These are phyloP conservation scores for Phytophthora vignae DNA, from an alignment of 352 stramenopile genomes.

Conservation along the genomic window DNA sequence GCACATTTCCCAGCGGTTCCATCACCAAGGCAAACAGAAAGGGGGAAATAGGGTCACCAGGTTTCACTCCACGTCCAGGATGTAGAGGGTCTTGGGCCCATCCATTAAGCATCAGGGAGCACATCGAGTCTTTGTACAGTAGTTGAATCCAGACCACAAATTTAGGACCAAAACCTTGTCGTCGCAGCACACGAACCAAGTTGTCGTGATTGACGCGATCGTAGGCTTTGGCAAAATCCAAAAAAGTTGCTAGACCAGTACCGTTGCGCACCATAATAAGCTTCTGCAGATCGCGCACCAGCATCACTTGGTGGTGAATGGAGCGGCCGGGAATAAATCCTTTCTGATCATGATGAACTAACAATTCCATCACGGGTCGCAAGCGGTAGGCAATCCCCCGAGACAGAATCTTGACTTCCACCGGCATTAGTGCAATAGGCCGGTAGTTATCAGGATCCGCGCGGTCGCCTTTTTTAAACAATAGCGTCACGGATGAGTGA, in stretches of 20 bases:
- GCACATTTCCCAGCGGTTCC: background rate
- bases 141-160: too few relatives aligned
- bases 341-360: slow-evolving; percentile 15
- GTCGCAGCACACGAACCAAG: too few relatives aligned
- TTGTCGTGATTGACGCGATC: too few relatives aligned
- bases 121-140: too few relatives aligned
- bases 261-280: too few relatives aligned
- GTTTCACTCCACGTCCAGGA: background rate
- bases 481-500: slow-evolving; percentile 5
- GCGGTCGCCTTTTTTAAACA: slow-evolving; percentile 15
- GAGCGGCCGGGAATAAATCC: slow-evolving; percentile 3
- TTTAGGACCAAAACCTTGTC: too few relatives aligned
- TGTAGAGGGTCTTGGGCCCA: background rate
- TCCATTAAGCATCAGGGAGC: too few relatives aligned
- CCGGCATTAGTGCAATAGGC: slow-evolving; percentile 13
- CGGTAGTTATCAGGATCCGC: slow-evolving; percentile 4
- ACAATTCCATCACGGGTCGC: background rate
- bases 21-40: slow-evolving; percentile 9
- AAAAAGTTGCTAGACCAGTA: too few relatives aligned
- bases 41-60: background rate
- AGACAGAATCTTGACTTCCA: slow-evolving; percentile 17
- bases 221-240: too few relatives aligned
- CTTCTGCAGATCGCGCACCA: background rate
- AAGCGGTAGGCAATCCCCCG: background rate
- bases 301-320: slow-evolving; percentile 4